Evolutionary conservation across 768 basidiomycete genomes (phyloP), one percentile per base, ranked within the genome.

Genomic region (Mycena rebaudengoi): DNA sequence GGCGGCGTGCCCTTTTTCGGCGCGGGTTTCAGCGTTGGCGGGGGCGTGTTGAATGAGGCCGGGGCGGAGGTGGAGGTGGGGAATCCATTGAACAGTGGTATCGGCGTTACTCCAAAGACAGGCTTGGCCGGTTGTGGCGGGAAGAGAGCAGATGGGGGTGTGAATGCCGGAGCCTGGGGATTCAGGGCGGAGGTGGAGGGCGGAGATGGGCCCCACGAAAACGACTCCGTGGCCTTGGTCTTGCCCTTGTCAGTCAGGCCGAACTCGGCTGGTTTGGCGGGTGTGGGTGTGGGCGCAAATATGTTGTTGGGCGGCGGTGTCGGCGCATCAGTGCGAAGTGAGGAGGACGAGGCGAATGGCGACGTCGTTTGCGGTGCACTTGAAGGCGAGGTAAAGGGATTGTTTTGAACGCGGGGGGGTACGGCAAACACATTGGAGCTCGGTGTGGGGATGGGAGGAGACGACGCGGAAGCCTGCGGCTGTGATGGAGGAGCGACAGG

Each of bases 1-100:
- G 76, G 63, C 1, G 78, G 79, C 18, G 79, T 65, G n/a, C 46
- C n/a, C 57, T 43, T 69, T 54, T 44, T 55, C 37, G 64, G 33
- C 7, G 45, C 33, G 29, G 66, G 44, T 25, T 41, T 71, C 11
- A n/a, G n/a, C n/a, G 66, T 41, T 14, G 41, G 56, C 16, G 70
- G 66, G 20, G 67, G 58, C 2, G 75, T 75, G 40, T 70, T 67
- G 39, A 75, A 49, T 20, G 71, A 25, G 21, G 40, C 39, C 5
- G 63, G 45, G n/a, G 65, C 56, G 37, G 41, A 60, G 21, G 48
- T 50, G 37, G 52, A 63, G 66, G 51, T 62, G 52, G 43, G 70
- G 63, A 59, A 57, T 29, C 45, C 64, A 50, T 63, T 69, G 64
- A 63, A 67, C 7, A 57, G 33, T 4, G 67, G 44, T 49, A 63